Conservation (phyloP, 345 rosid species). For the Moringa oleifera region DNA sequence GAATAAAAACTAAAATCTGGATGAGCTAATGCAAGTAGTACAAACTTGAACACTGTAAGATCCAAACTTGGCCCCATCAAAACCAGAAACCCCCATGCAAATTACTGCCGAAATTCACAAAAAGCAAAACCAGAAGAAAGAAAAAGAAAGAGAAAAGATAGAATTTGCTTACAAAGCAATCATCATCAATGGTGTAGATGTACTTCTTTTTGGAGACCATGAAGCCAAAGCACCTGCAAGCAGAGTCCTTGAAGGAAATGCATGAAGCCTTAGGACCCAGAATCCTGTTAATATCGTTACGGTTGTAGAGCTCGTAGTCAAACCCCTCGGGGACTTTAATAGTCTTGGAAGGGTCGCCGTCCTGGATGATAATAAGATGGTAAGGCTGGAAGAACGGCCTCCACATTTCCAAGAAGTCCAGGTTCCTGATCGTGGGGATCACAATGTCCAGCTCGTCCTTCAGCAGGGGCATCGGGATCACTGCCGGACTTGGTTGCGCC, state of each 20-base stretch:
- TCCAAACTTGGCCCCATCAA: background rate
- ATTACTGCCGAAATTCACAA: background rate
- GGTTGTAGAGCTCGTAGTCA: slow-evolving; percentile 78
- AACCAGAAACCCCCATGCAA: background rate
- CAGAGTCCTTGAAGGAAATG: slow-evolving; percentile 69
- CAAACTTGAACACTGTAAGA: too few relatives aligned
- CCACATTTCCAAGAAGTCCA: slow-evolving; percentile 81
- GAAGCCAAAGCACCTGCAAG: slow-evolving; percentile 73
- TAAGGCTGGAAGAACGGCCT: slow-evolving; percentile 68
- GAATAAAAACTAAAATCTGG: too few relatives aligned
- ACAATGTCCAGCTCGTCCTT: slow-evolving; percentile 81
- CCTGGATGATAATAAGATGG: slow-evolving; percentile 85
- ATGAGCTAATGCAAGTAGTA: too few relatives aligned
- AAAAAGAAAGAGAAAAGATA: background rate
- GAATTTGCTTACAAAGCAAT: slow-evolving; percentile 69
- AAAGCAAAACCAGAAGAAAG: background rate
- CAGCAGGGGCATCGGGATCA: slow-evolving; percentile 37
- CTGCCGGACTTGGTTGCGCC: slow-evolving; percentile 26
- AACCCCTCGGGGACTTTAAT: slow-evolving; percentile 73
- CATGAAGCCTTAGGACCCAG: slow-evolving; percentile 82
- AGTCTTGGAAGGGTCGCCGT: slow-evolving; percentile 67
- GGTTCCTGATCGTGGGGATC: slow-evolving; percentile 75
- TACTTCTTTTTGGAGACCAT: slow-evolving; percentile 87
- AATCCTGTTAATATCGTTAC: slow-evolving; percentile 70
- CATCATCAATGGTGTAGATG: slow-evolving; percentile 83